A percentile compares a stretch with the other conserved stretches of the same genome.
Evolutionary conservation across 352 stramenopile genomes (phyloP).

Genomic region (Phytophthora meadii): DNA sequence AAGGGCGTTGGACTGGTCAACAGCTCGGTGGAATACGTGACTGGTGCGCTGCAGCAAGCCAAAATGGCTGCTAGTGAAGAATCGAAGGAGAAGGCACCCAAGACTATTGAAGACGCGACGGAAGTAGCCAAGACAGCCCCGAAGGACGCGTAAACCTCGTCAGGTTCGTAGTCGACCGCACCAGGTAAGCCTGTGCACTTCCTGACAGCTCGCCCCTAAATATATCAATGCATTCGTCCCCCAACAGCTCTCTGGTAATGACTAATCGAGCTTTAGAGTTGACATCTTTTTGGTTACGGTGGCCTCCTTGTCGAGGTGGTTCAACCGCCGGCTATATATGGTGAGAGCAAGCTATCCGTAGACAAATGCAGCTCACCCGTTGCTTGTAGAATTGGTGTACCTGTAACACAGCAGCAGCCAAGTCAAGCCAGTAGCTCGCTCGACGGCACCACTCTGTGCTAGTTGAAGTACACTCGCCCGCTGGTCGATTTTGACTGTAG

Average conservation of each 20-base stretch:
- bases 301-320: background rate
- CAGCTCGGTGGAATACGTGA: constrained; percentile 74
- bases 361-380: constrained; percentile 4
- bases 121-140: constrained; percentile 19
- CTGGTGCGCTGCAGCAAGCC: constrained; percentile 64
- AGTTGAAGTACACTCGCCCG: constrained; percentile 1
- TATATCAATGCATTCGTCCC: constrained; percentile 24
- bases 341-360: background rate
- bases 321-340: constrained; percentile 34
- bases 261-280: constrained; percentile 3
- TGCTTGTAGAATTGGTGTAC: constrained; percentile 23
- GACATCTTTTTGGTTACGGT: constrained; percentile 10
- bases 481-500: background rate
- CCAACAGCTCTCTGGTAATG: background rate
- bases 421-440: background rate
- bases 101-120: constrained; percentile 36
- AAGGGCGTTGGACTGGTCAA: constrained; percentile 65
- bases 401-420: constrained; percentile 12
- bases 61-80: constrained; percentile 60
- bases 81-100: constrained; percentile 40
- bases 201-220: constrained; percentile 15
- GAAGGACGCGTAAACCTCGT: constrained; percentile 31
- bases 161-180: background rate
- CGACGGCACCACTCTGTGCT: no score
- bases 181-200: background rate